A percentile compares a stretch with the other conserved stretches of the same genome.
Evolutionary conservation across 2,329 filamentous ascomycete species (phyloP).

Genomic region (Aureobasidium sp.): DNA sequence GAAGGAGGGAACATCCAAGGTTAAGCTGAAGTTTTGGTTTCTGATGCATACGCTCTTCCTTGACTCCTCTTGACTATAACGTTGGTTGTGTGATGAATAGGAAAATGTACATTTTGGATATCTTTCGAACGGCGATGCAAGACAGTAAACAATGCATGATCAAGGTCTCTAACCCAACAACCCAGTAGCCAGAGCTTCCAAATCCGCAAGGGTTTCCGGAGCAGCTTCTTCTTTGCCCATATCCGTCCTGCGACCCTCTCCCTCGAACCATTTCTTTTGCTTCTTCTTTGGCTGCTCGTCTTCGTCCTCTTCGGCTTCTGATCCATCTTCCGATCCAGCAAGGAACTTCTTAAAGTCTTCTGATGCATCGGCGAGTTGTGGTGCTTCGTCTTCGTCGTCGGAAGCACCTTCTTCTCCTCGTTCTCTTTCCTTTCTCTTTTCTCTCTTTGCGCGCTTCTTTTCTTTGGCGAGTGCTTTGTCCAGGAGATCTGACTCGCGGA

Average conservation of each 20-base stretch:
- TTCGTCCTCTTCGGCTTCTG: conserved; percentile 36
- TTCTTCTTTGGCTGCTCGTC: conserved; percentile 50
- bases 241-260: conserved; percentile 42
- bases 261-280: conserved; percentile 72
- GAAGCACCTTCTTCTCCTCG: conserved; percentile 23
- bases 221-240: conserved; percentile 51
- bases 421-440: conserved; percentile 63
- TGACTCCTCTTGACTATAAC: background rate
- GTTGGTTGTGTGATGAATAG: background rate
- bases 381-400: conserved; percentile 22
- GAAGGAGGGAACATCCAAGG: too few relatives aligned
- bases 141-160: background rate
- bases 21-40: background rate
- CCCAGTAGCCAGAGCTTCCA: conserved; percentile 68
- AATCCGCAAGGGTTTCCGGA: conserved; percentile 70
- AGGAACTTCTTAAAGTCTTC: conserved; percentile 17
- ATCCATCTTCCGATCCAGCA: conserved; percentile 25
- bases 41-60: background rate
- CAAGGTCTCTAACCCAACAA: conserved; percentile 39
- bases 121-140: background rate
- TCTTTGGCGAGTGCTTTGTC: conserved; percentile 77
- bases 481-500: conserved; percentile 64
- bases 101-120: background rate
- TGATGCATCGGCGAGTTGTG: background rate
- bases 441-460: conserved; percentile 67